phyloP scores from a whole-genome alignment of 495 filamentous ascomycete species.

The Penicillium alfredii region DNA sequence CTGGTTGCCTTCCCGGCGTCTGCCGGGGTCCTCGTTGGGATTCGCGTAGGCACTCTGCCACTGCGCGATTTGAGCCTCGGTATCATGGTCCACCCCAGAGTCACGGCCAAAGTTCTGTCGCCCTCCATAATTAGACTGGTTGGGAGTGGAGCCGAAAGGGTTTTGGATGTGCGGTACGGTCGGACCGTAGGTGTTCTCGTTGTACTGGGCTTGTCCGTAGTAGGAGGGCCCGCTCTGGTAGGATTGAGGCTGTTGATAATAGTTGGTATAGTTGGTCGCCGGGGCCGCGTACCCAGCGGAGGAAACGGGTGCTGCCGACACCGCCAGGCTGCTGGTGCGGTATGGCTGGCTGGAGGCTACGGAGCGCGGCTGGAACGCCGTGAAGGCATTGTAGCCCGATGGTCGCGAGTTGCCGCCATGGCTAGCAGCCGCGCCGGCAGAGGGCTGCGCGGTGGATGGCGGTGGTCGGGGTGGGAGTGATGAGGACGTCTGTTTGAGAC shows the following conservation, averaged over 20 bases:
- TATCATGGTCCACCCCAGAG: constrained; percentile 67
- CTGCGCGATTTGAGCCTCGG: constrained; percentile 88
- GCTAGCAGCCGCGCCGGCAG: constrained; percentile 49
- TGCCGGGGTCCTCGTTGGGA: constrained; percentile 21
- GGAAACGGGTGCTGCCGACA: constrained; percentile 40
- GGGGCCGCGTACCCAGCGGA: constrained; percentile 36
- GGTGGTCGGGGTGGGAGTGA: constrained; percentile 83
- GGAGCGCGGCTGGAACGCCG: constrained; percentile 58
- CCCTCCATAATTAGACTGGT: constrained; percentile 26
- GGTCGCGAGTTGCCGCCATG: constrained; percentile 30
- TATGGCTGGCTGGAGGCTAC: constrained; percentile 49
- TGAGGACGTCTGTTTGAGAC: constrained; percentile 62
- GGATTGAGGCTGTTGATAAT: constrained; percentile 32
- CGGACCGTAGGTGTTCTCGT: constrained; percentile 47
- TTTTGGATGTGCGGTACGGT: constrained; percentile 74
- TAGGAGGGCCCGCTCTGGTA: constrained; percentile 45
- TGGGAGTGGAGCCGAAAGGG: constrained; percentile 68
- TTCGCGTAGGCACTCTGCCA: constrained; percentile 90
- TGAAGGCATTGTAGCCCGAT: constrained; percentile 38
- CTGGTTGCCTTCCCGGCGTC: constrained; percentile 14
- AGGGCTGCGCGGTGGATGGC: constrained; percentile 49
- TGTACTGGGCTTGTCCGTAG: constrained; percentile 47
- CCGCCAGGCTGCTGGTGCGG: constrained; percentile 36
- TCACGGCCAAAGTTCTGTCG: constrained; percentile 35
- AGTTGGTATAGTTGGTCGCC: constrained; percentile 28